phyloP scores from a whole-genome alignment of 1,139 yeast genomes.

The Debaryomyces udenii region DNA sequence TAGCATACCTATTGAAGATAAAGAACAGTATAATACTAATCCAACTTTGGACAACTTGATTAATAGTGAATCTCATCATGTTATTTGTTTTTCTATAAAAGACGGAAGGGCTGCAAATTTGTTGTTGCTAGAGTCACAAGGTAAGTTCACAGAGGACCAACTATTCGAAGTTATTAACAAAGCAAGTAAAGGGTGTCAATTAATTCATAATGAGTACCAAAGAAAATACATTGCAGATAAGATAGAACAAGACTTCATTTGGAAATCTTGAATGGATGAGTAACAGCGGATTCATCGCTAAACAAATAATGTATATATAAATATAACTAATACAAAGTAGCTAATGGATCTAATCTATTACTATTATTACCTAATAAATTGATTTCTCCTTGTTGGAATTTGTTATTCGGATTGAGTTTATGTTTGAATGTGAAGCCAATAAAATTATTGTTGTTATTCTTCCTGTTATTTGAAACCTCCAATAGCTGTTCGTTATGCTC shows the following conservation, averaged over 20 bases:
- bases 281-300: slow-evolving; percentile 1
- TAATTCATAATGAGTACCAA: slow-evolving; percentile 45
- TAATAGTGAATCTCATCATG: slow-evolving; percentile 61
- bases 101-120: slow-evolving; percentile 56
- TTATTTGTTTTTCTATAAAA: slow-evolving; percentile 62
- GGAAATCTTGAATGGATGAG: slow-evolving; percentile 40
- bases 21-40: slow-evolving; percentile 29
- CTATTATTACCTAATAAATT: slow-evolving; percentile 36
- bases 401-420: slow-evolving; percentile 64
- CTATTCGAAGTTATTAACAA: slow-evolving; percentile 51
- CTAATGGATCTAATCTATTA: slow-evolving; percentile 46
- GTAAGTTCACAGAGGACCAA: slow-evolving; percentile 62
- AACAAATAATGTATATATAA: slow-evolving; percentile 7
- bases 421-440: slow-evolving; percentile 97
- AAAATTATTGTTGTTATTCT: slow-evolving; percentile 59
- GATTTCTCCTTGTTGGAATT: slow-evolving; percentile 45
- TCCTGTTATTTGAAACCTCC: slow-evolving; percentile 51
- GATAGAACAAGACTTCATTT: slow-evolving; percentile 56
- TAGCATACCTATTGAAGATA: slow-evolving; percentile 32
- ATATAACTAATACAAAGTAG: slow-evolving; percentile 42
- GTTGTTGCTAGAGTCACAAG: slow-evolving; percentile 70
- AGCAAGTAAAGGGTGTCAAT: slow-evolving; percentile 51
- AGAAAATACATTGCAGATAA: slow-evolving; percentile 52
- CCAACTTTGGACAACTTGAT: slow-evolving; percentile 49
- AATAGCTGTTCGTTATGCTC: slow-evolving; percentile 82